These are phyloP conservation scores for Trichoderma asperelloides DNA, from an alignment of 495 filamentous ascomycete genomes.

Conservation along the genomic window DNA sequence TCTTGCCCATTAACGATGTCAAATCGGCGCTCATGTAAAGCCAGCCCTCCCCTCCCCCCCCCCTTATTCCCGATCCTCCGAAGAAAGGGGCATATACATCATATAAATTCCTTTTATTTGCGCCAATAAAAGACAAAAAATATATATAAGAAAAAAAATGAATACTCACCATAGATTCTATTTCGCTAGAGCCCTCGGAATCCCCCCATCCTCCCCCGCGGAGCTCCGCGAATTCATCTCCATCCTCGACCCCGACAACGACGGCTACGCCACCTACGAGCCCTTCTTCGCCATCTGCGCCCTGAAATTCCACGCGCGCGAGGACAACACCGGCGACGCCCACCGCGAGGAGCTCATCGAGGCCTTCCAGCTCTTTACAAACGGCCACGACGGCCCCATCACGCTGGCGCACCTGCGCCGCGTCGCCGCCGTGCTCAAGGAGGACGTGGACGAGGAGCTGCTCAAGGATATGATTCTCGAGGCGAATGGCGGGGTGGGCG, in stretches of 20 bases:
- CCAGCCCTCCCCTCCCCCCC: too few relatives aligned
- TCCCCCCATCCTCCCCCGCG: constrained; percentile 49
- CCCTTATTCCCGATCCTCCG: not conserved
- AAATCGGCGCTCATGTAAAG: constrained; percentile 72
- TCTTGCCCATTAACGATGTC: constrained; percentile 70
- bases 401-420: constrained; percentile 65
- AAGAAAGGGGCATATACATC: not conserved
- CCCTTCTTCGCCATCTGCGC: constrained; percentile 80
- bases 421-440: constrained; percentile 73
- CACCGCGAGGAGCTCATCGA: constrained; percentile 61
- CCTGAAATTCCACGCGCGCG: constrained; percentile 57
- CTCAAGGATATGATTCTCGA: constrained; percentile 89
- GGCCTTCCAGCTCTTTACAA: constrained; percentile 66
- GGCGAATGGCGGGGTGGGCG: constrained; percentile 72
- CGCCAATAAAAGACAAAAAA: not conserved
- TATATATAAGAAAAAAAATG: not conserved
- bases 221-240: constrained; percentile 69
- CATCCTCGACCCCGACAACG: constrained; percentile 70
- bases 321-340: constrained; percentile 39
- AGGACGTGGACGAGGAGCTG: constrained; percentile 70
- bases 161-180: not conserved
- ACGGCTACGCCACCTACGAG: constrained; percentile 64
- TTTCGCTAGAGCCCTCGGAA: constrained; percentile 62
- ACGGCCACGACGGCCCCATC: constrained; percentile 47
- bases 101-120: not conserved